Percentiles rank a stretch among this genome's conserved stretches.
phyloP scores from a whole-genome alignment of 108 stramenopile genomes.

The Skeletonema costatum region DNA sequence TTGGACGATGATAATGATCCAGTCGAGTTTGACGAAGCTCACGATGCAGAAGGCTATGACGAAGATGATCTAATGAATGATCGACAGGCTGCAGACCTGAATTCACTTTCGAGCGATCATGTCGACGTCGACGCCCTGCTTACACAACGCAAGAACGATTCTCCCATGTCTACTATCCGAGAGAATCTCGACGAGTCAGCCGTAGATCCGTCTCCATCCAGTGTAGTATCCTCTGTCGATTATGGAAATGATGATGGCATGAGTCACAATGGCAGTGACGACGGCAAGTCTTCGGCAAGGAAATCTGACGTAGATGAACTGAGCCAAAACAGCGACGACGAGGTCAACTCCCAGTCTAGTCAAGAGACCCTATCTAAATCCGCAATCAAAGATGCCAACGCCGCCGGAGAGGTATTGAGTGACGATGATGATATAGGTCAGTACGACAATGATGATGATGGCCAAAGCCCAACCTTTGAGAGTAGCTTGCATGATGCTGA shows the following conservation, averaged over 20 bases:
- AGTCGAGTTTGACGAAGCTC: constrained; percentile 11
- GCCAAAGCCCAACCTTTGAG: constrained; percentile 7
- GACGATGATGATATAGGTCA: neutral
- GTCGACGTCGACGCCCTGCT: constrained; percentile 19
- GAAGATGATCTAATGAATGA: neutral
- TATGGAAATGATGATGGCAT: neutral
- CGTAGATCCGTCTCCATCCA: constrained; percentile 1
- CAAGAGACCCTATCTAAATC: neutral
- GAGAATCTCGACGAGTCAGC: constrained; percentile 6
- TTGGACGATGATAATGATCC: constrained; percentile 1
- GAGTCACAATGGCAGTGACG: neutral
- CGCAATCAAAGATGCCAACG: neutral
- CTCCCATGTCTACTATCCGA: constrained; percentile 18
- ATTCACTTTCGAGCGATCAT: constrained; percentile 15
- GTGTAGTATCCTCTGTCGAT: constrained; percentile 1
- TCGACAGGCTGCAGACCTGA: neutral
- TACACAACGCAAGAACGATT: neutral
- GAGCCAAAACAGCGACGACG: neutral
- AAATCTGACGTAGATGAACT: neutral
- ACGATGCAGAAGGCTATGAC: neutral
- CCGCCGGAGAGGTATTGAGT: neutral
- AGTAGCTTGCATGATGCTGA: neutral
- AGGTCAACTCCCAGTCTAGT: neutral
- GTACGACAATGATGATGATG: neutral
- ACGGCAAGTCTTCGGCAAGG: neutral